These are phyloP conservation scores for Aspergillus ochraceoroseus DNA, from an alignment of 2,329 filamentous ascomycete genomes.

Conservation along the genomic window DNA sequence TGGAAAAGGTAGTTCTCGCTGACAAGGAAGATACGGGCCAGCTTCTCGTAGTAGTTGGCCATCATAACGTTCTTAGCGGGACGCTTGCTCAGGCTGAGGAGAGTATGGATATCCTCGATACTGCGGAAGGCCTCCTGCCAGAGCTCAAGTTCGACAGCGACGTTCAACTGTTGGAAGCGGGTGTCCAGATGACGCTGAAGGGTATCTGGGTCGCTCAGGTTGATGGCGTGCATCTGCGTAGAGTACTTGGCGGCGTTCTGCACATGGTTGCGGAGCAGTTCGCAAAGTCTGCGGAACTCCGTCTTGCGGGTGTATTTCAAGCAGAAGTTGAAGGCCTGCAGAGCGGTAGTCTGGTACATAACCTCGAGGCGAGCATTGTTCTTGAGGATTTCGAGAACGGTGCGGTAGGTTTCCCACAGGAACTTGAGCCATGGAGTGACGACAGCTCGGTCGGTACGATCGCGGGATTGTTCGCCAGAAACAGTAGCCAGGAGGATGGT, in stretches of 20 bases:
- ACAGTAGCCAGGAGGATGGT: slow-evolving; percentile 97
- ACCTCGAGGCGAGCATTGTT: slow-evolving; percentile 97
- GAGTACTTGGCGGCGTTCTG: slow-evolving; percentile 99
- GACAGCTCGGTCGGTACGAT: slow-evolving; percentile 95
- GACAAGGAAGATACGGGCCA: slow-evolving; percentile 96
- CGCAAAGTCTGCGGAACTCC: slow-evolving; percentile 96
- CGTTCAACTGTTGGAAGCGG: slow-evolving; percentile 96
- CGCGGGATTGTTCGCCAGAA: slow-evolving; percentile 93
- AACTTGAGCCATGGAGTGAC: slow-evolving; percentile 99
- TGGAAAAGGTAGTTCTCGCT: slow-evolving; percentile 99
- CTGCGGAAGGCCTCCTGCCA: slow-evolving; percentile 99
- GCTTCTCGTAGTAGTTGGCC: slow-evolving; percentile 99
- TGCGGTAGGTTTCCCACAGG: slow-evolving; percentile 98
- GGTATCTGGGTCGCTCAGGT: slow-evolving; percentile 94
- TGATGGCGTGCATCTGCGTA: slow-evolving; percentile 98
- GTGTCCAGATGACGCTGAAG: slow-evolving; percentile 96
- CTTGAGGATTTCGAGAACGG: slow-evolving; percentile 94
- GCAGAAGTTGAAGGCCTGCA: slow-evolving; percentile 98
- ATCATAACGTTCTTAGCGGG: slow-evolving; percentile 99
- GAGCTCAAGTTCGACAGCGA: slow-evolving; percentile 92
- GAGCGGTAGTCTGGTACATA: slow-evolving; percentile 96
- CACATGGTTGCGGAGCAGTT: slow-evolving; percentile 95
- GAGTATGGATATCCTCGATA: slow-evolving; percentile 96
- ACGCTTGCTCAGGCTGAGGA: slow-evolving; percentile 95
- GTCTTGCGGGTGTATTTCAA: slow-evolving; percentile 98